Evolutionary conservation across 345 rosid genomes (phyloP).

Genomic region (Luvunga scandens): DNA sequence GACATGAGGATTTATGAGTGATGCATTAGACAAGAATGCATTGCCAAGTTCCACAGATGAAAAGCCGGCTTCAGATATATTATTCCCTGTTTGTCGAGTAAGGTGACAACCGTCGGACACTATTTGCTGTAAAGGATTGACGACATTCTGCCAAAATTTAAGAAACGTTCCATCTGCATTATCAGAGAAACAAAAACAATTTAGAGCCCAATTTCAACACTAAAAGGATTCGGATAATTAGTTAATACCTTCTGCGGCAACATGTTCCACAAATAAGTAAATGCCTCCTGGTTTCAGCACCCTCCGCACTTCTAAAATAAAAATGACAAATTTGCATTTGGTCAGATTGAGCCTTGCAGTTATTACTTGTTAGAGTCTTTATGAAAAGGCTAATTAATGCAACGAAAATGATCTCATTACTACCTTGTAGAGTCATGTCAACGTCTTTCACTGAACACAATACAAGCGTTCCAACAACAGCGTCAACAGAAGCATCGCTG

Average conservation of each 20-base stretch:
- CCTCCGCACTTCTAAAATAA: constrained; percentile 62
- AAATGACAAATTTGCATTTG: neutral
- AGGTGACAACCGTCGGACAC: constrained; percentile 79
- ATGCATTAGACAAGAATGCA: constrained; percentile 33
- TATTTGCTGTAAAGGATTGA: constrained; percentile 71
- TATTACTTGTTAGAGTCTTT: neutral
- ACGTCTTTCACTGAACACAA: constrained; percentile 79
- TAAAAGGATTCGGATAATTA: neutral
- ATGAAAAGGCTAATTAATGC: neutral
- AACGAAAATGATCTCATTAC: neutral
- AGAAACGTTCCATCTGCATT: constrained; percentile 66
- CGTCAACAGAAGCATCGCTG: constrained; percentile 73
- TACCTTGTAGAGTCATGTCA: constrained; percentile 57
- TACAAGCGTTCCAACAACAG: constrained; percentile 81
- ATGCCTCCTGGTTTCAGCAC: constrained; percentile 77
- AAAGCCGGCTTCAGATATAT: constrained; percentile 60
- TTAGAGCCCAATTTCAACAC: too few relatives aligned
- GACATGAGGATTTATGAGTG: constrained; percentile 56
- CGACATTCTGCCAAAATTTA: constrained; percentile 49
- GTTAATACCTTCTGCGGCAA: constrained; percentile 71
- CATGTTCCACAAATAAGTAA: constrained; percentile 81
- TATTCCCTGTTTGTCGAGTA: constrained; percentile 58
- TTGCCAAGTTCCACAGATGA: constrained; percentile 44
- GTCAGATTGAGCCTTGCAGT: neutral
- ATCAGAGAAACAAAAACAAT: neutral